Percentiles rank a stretch among this genome's conserved stretches.
Conservation (phyloP, 306 rosid genomes). For the Senna siamea region DNA sequence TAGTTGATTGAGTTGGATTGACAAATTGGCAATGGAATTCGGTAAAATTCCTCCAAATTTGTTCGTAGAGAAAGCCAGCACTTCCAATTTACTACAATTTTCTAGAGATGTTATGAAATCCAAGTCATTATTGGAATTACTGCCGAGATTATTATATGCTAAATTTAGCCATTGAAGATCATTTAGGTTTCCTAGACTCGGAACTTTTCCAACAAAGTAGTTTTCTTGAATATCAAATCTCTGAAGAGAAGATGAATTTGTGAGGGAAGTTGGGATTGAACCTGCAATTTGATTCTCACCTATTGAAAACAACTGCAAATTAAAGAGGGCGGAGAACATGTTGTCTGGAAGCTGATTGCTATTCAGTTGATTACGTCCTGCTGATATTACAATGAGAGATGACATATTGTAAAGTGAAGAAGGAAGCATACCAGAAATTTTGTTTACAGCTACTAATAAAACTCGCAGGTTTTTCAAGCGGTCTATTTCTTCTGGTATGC, state of each 20-base stretch:
- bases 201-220: background rate
- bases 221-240: background rate
- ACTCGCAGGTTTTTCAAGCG: background rate
- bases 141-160: background rate
- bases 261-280: background rate
- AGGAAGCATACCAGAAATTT: conserved; percentile 27
- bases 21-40: background rate
- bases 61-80: background rate
- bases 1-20: background rate
- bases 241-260: conserved; percentile 5
- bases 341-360: conserved; percentile 3
- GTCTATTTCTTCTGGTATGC: conserved; percentile 22
- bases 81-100: background rate
- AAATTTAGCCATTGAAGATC: background rate
- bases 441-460: background rate
- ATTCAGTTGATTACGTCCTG: background rate
- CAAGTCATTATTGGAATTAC: background rate
- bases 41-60: background rate
- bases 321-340: conserved; percentile 13
- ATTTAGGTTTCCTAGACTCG: background rate
- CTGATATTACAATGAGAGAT: background rate
- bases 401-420: conserved; percentile 38
- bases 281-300: background rate
- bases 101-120: background rate
- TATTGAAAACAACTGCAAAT: background rate